Conservation (phyloP, 2,329 filamentous ascomycete genomes). For the Alternaria ventricosa region DNA sequence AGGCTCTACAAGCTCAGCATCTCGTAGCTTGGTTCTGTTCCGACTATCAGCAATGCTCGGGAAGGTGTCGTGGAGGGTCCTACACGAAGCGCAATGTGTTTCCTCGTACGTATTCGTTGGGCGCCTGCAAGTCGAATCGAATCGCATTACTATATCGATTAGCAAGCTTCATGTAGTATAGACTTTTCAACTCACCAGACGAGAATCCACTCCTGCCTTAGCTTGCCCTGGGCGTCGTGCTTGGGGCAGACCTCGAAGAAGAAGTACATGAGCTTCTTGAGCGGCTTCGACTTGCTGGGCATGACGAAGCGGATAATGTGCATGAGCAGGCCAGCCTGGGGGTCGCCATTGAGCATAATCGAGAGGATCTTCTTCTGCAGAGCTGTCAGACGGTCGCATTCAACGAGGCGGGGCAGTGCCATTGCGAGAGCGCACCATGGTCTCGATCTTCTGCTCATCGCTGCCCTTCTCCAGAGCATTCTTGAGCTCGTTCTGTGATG, state of each 20-base stretch:
- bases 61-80: not conserved
- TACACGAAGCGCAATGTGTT: conserved; percentile 94
- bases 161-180: conserved; percentile 18
- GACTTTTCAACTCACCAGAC: conserved; percentile 73
- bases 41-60: conserved; percentile 20
- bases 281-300: conserved; percentile 93
- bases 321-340: conserved; percentile 95
- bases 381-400: conserved; percentile 55
- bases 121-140: conserved; percentile 93
- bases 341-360: conserved; percentile 97
- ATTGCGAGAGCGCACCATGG: conserved; percentile 52
- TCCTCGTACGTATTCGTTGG: conserved; percentile 97
- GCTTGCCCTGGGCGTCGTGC: conserved; percentile 86
- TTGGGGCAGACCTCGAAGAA: conserved; percentile 99
- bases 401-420: conserved; percentile 50
- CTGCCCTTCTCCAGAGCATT: conserved; percentile 92
- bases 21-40: conserved; percentile 79
- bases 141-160: conserved; percentile 81
- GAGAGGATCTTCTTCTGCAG: conserved; percentile 81
- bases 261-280: conserved; percentile 99
- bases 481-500: conserved; percentile 87
- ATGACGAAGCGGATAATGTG: conserved; percentile 99
- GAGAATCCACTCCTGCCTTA: conserved; percentile 99
- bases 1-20: conserved; percentile 94
- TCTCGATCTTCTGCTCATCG: conserved; percentile 91